Evolutionary conservation across 139 green algal genomes (phyloP), one percentile per base, ranked within the genome.

Genomic region (Chlorella sp.): DNA sequence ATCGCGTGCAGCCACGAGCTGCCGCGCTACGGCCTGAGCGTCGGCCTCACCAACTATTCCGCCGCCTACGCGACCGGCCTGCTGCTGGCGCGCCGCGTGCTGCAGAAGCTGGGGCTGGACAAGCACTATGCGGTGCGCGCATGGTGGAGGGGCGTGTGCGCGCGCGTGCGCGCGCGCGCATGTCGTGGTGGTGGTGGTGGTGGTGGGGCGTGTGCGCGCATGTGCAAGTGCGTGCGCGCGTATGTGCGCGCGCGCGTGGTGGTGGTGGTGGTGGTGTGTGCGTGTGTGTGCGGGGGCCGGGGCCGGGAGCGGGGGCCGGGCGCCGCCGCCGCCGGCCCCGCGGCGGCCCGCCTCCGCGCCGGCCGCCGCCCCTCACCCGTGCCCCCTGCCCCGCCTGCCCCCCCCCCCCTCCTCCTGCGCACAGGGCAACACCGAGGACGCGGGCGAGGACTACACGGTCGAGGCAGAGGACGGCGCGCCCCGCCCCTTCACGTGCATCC

Each of bases 361-460:
- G n/a, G n/a, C n/a, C n/a, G n/a, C n/a, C n/a, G n/a, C n/a, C n/a
- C n/a, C n/a, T n/a, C n/a, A n/a, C n/a, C n/a, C n/a, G n/a, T n/a
- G n/a, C n/a, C n/a, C n/a, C n/a, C n/a, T n/a, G n/a, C n/a, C n/a
- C 86, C 23, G 14, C 38, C 23, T 67, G 62, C 43, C 3, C 53
- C 23, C 21, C 3, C 3, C 4, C 3, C 23, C 53, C 53, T 36
- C 38, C 5, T 14, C 55, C 55, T 62, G 55, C 14, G 8, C 36
- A 31, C 77, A 81, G 73, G 87, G 87, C 68, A 85, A 88, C 71
- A 81, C 81, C 21, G 81, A 77, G 45, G 79, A 79, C 45, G 70
- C 77, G n/a, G 94, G 95, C 58, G 96, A 98, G 85, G 93, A 98
- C 87, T 99, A 93, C 93, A 97, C 93, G 68, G 96, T 99, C 29